Conservation (phyloP, 2,329 filamentous ascomycete genomes). For the Fusarium sp. region DNA sequence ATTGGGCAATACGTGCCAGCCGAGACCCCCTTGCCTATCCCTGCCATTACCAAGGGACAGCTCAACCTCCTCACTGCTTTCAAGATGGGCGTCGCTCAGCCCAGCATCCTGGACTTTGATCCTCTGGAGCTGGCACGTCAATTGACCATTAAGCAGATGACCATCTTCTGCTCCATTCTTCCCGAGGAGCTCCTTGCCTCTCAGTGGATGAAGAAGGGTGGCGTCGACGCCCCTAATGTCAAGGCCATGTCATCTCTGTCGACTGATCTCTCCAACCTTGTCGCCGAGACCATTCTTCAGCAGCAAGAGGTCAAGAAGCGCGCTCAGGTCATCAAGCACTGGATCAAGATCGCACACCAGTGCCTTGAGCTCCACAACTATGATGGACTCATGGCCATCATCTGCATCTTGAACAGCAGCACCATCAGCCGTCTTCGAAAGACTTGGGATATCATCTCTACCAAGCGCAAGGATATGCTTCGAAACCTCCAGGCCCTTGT, state of each 20-base stretch:
- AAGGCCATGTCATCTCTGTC: constrained; percentile 94
- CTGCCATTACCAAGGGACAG: constrained; percentile 81
- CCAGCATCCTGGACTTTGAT: constrained; percentile 90
- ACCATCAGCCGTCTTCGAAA: constrained; percentile 88
- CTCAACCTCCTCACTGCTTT: constrained; percentile 77
- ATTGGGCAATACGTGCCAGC: constrained; percentile 76
- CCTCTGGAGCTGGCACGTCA: constrained; percentile 91
- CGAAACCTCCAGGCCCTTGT: constrained; percentile 86
- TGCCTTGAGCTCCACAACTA: constrained; percentile 95
- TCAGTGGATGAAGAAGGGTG: constrained; percentile 93
- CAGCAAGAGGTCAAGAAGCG: constrained; percentile 93
- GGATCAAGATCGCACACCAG: constrained; percentile 93
- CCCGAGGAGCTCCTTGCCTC: constrained; percentile 92
- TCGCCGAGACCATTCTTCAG: constrained; percentile 91
- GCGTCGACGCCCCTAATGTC: constrained; percentile 85
- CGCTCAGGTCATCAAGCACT: constrained; percentile 92
- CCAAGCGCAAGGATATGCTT: constrained; percentile 84
- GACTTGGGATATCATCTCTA: constrained; percentile 91
- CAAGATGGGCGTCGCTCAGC: constrained; percentile 76
- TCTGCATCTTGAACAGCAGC: constrained; percentile 92
- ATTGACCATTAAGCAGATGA: constrained; percentile 91
- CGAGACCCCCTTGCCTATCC: constrained; percentile 77
- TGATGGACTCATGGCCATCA: constrained; percentile 95
- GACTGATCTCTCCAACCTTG: constrained; percentile 91
- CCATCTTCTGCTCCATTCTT: constrained; percentile 89